A percentile compares a stretch with the other conserved stretches of the same genome.
Evolutionary conservation across 2,329 filamentous ascomycete species (phyloP).

Genomic region (Thelonectria discophora): DNA sequence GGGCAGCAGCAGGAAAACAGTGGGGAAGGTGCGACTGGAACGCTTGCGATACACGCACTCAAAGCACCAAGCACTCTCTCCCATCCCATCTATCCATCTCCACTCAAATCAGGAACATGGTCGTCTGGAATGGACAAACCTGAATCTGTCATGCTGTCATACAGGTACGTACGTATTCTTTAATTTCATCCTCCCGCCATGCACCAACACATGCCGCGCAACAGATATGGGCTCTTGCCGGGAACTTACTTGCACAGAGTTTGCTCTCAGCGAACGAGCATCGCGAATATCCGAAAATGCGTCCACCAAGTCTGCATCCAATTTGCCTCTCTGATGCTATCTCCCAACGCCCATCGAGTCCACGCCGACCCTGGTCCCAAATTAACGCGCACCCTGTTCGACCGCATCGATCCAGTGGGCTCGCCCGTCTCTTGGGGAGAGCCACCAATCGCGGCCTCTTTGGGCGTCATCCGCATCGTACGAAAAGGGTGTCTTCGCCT

Average conservation of each 20-base stretch:
- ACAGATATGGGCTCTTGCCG: background rate
- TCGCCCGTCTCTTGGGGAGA: constrained; percentile 18
- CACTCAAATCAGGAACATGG: constrained; percentile 23
- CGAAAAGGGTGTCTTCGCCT: constrained; percentile 31
- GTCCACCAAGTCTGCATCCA: background rate
- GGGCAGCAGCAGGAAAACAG: constrained; percentile 15
- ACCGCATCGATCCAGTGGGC: constrained; percentile 11
- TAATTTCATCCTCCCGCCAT: background rate
- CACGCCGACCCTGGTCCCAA: constrained; percentile 27
- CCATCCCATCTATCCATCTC: background rate
- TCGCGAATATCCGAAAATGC: background rate
- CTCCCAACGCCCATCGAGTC: background rate
- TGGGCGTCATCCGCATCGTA: constrained; percentile 34
- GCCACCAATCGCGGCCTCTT: constrained; percentile 34
- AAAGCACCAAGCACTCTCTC: constrained; percentile 3
- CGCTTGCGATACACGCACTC: constrained; percentile 18
- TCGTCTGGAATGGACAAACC: background rate
- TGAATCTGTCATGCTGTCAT: background rate
- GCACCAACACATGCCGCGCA: background rate
- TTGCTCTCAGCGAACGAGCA: background rate
- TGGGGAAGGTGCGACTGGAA: constrained; percentile 8
- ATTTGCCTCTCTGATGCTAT: constrained; percentile 3
- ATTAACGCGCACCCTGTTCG: constrained; percentile 2
- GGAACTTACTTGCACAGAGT: background rate
- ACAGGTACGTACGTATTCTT: background rate